Evolutionary conservation across 768 basidiomycete genomes (phyloP).

Genomic region (Rhodotorula diobovata): DNA sequence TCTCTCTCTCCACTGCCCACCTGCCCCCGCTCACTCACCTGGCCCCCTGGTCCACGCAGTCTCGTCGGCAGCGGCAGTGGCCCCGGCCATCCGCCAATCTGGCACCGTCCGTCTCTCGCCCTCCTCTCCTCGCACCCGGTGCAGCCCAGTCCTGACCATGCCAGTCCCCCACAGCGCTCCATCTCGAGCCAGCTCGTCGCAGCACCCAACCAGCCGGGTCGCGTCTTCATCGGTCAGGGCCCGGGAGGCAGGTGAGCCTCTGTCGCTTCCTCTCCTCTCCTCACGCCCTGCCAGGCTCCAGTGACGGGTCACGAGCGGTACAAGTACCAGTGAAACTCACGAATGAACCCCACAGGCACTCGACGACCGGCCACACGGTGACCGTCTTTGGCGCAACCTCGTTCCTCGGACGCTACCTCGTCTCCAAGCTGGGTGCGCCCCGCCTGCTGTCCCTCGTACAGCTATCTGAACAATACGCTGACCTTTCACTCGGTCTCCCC

Average conservation of each 20-base stretch:
- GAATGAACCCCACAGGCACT: conserved; percentile 20
- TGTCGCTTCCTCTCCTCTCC: neutral
- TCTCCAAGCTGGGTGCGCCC: conserved; percentile 78
- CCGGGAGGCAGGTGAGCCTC: conserved; percentile 33
- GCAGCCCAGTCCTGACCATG: neutral
- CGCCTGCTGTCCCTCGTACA: neutral
- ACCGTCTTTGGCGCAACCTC: conserved; percentile 97
- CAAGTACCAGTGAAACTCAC: too few relatives aligned
- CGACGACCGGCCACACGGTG: conserved; percentile 69
- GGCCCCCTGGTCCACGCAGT: too few relatives aligned
- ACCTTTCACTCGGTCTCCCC: neutral
- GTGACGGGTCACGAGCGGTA: too few relatives aligned
- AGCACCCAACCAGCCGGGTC: conserved; percentile 26
- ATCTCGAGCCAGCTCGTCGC: conserved; percentile 15
- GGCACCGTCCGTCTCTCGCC: conserved; percentile 12
- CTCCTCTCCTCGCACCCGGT: neutral
- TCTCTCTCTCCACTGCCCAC: neutral
- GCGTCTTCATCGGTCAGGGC: conserved; percentile 23
- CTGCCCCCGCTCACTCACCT: too few relatives aligned
- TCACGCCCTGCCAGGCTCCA: neutral
- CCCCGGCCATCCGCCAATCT: conserved; percentile 20
- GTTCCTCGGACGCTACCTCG: conserved; percentile 88
- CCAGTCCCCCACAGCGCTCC: conserved; percentile 5
- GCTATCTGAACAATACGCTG: neutral
- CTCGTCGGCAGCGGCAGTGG: conserved; percentile 13